phyloP scores from a whole-genome alignment of 768 basidiomycete genomes.

The Chalciporus chontae region DNA sequence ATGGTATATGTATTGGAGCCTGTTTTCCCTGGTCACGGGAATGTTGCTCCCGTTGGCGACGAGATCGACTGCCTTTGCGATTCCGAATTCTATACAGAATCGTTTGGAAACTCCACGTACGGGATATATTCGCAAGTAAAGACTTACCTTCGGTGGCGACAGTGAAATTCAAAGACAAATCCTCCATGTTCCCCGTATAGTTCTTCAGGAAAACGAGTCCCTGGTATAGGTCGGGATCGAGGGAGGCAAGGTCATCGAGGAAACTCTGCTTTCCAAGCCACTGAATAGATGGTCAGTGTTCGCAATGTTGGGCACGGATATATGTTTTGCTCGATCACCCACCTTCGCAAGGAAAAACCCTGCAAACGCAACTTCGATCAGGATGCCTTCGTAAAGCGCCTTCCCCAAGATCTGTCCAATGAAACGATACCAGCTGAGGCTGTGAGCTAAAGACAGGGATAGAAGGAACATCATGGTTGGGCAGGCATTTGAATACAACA shows the following conservation, averaged over 20 bases:
- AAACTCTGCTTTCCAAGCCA: slow-evolving; percentile 93
- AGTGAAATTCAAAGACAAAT: slow-evolving; percentile 86
- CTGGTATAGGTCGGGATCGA: slow-evolving; percentile 90
- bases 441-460: slow-evolving; percentile 52
- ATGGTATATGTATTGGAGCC: slow-evolving; percentile 85
- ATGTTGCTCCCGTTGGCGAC: slow-evolving; percentile 79
- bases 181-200: slow-evolving; percentile 81
- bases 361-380: slow-evolving; percentile 93
- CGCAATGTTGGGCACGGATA: neutral
- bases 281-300: slow-evolving; percentile 34
- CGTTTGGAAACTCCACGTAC: neutral
- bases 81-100: slow-evolving; percentile 66
- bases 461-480: neutral
- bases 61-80: slow-evolving; percentile 71
- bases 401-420: slow-evolving; percentile 94
- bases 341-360: slow-evolving; percentile 92
- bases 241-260: slow-evolving; percentile 87
- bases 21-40: slow-evolving; percentile 84
- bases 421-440: slow-evolving; percentile 88
- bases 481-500: neutral
- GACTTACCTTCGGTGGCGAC: slow-evolving; percentile 76
- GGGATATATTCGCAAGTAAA: neutral
- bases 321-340: slow-evolving; percentile 4
- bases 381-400: slow-evolving; percentile 93
- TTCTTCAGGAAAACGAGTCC: slow-evolving; percentile 93